Percentiles rank a stretch among this genome's conserved stretches.
These are phyloP conservation scores for Cutaneotrichosporon cyanovorans DNA, from an alignment of 1,284 basidiomycete genomes.

Conservation along the genomic window DNA sequence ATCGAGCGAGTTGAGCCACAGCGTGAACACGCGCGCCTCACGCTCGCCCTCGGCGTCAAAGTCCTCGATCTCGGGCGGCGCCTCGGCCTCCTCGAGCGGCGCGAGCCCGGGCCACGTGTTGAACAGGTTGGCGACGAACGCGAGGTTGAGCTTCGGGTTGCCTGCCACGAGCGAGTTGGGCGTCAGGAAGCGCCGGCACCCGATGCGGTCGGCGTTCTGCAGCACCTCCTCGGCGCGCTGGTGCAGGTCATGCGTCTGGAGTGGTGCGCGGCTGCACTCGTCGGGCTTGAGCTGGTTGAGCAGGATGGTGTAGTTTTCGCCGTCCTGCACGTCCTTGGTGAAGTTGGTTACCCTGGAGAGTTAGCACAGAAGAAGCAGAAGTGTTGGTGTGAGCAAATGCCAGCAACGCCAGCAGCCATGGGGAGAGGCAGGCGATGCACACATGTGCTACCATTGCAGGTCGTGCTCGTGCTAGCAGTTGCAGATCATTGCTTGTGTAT, in stretches of 20 bases:
- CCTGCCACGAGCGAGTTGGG: conserved; percentile 83
- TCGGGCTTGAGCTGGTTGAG: conserved; percentile 92
- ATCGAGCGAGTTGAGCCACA: conserved; percentile 95
- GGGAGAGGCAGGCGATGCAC: not conserved
- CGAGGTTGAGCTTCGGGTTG: conserved; percentile 96
- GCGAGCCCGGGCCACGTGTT: conserved; percentile 92
- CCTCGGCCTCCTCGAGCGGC: conserved; percentile 82
- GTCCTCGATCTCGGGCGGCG: conserved; percentile 71
- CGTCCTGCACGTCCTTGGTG: conserved; percentile 87
- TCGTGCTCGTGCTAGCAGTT: too few relatives aligned
- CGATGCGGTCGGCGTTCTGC: conserved; percentile 86
- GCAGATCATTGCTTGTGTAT: too few relatives aligned
- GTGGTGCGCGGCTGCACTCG: conserved; percentile 82
- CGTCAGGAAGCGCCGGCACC: conserved; percentile 92
- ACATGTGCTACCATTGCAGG: too few relatives aligned
- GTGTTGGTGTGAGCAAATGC: too few relatives aligned
- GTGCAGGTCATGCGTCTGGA: conserved; percentile 75
- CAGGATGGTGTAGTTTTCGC: conserved; percentile 94
- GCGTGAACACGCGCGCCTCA: conserved; percentile 92
- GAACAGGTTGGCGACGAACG: conserved; percentile 97
- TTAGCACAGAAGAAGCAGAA: conserved; percentile 3
- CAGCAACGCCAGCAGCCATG: too few relatives aligned
- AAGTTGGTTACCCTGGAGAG: conserved; percentile 89
- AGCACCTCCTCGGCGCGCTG: conserved; percentile 84
- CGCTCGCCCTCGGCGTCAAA: conserved; percentile 98